A percentile compares a stretch with the other conserved stretches of the same genome.
Conservation (phyloP, 2,329 filamentous ascomycete species). For the Aspergillus vadensis region DNA sequence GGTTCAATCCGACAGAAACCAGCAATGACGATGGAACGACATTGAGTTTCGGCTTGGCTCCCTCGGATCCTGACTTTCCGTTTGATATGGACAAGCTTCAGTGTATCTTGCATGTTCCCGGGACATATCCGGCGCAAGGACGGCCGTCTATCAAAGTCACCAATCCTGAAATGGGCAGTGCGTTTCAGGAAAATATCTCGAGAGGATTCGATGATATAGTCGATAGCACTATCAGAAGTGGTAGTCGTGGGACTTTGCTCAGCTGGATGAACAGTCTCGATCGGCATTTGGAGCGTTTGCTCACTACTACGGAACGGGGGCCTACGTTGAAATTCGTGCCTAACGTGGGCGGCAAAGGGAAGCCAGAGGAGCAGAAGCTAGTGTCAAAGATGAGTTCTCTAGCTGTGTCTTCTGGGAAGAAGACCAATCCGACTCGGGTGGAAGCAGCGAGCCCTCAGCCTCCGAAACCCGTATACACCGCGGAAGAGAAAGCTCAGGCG, state of each 20-base stretch:
- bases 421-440: background rate
- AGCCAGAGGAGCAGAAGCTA: slow-evolving; percentile 9
- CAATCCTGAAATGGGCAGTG: slow-evolving; percentile 70
- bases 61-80: slow-evolving; percentile 82
- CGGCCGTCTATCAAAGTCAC: slow-evolving; percentile 63
- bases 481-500: slow-evolving; percentile 63
- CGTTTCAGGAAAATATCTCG: slow-evolving; percentile 76
- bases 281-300: slow-evolving; percentile 68
- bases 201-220: slow-evolving; percentile 70
- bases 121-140: slow-evolving; percentile 58
- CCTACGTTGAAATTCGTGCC: slow-evolving; percentile 71
- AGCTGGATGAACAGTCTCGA: slow-evolving; percentile 70
- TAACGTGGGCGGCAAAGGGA: slow-evolving; percentile 53
- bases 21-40: slow-evolving; percentile 55
- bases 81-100: slow-evolving; percentile 71
- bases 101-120: slow-evolving; percentile 68
- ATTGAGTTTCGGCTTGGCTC: slow-evolving; percentile 65
- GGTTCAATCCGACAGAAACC: slow-evolving; percentile 59
- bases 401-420: background rate
- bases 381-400: slow-evolving; percentile 13
- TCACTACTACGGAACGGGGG: slow-evolving; percentile 69
- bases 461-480: slow-evolving; percentile 55
- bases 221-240: slow-evolving; percentile 51
- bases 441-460: slow-evolving; percentile 10
- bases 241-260: slow-evolving; percentile 57